Base-by-base conservation (phyloP, 208 protist species). In the Angomonas deanei region DNA sequence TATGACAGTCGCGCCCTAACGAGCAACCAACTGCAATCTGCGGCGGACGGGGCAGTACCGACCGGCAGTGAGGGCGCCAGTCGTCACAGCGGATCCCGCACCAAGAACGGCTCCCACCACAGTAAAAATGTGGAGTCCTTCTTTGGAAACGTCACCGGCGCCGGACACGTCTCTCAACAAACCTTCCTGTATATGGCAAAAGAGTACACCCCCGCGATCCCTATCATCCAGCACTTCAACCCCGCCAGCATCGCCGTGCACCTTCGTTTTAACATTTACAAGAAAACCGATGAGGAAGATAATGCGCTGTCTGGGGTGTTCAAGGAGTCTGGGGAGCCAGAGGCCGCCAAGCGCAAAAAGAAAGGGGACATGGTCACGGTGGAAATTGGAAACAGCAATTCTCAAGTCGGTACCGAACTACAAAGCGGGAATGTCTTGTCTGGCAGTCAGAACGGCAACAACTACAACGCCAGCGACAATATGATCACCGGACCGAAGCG, bases 151-250 rank as follows among this genome's bases (percentile, higher is more conserved):
- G 48, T 66, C 61, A 66, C 61, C 46, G 61, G 61, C 27, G 48
- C 39, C 21, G 46, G 42, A 27, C 36, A 17, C 21, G 33, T 66
- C 23, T 49, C 48, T 10, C 61, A 66, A 38, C 61, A 66, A 31
- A 66, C 61, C 28, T 66, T 66, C 31, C 34, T 66, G 26, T 66
- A 66, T 48, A 68, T 48, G 30, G 50, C 64, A 3, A 28, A 56
- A 28, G 64, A 68, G 5, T 68, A 61, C 36, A 58, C 32, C 13
- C 53, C 54, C 33, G 38, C 59, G 13, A 62, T 38, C 36, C 64
- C 54, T 28, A 26, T 68, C 11, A 46, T 54, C 23, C 39, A 34
- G 3, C 47, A 53, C n/a, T 57, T 66, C 26, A 54, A 33, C 46
- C 38, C 36, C 49, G n/a, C n/a, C n/a, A 53, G 42, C 17, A 17